These are phyloP conservation scores for Quercus rubra DNA, from an alignment of 306 rosid species.

Conservation along the genomic window DNA sequence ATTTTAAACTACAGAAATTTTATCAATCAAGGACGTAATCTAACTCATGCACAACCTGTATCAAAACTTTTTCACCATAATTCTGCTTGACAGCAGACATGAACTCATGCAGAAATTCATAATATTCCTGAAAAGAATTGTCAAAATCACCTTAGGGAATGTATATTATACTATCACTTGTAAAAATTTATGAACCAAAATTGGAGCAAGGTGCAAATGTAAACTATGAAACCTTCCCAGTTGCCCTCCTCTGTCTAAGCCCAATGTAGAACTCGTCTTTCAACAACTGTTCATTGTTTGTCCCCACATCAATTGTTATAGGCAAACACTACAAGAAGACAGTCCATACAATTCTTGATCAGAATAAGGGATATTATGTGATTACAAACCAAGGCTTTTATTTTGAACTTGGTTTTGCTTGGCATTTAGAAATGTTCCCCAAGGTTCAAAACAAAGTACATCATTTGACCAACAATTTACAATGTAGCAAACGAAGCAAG, in stretches of 20 bases:
- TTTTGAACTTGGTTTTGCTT: background rate
- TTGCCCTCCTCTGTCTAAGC: constrained; percentile 85
- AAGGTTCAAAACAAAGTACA: background rate
- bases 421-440: background rate
- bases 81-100: constrained; percentile 95
- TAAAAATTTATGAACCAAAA: constrained; percentile 6
- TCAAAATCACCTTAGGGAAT: constrained; percentile 16
- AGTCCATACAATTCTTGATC: background rate
- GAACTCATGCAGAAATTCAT: constrained; percentile 83
- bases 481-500: background rate
- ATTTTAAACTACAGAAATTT: background rate
- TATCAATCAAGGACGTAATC: constrained; percentile 17
- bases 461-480: too few species aligned
- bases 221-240: constrained; percentile 70
- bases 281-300: constrained; percentile 85
- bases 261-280: constrained; percentile 93
- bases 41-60: constrained; percentile 53
- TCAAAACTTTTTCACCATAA: constrained; percentile 87
- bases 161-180: background rate
- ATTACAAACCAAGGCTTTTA: background rate
- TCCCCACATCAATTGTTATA: constrained; percentile 90
- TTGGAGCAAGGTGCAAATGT: constrained; percentile 14
- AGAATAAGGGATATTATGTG: background rate
- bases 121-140: constrained; percentile 65
- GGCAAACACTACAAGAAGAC: constrained; percentile 77